phyloP scores from a whole-genome alignment of 306 rosid species.

The Hippophae tibetana region DNA sequence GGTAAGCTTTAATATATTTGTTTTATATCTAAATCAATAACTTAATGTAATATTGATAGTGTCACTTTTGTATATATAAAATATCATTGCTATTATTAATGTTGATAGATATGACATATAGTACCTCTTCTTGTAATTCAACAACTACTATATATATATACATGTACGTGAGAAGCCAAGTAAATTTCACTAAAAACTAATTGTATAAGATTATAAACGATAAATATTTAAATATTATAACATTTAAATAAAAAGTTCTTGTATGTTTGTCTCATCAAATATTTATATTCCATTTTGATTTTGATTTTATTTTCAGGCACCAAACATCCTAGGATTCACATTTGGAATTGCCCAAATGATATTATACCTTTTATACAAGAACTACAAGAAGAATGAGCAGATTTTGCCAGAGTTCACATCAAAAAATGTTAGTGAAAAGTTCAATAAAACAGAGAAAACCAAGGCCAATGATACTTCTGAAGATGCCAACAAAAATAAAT shows the following conservation, averaged over 20 bases:
- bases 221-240: no score
- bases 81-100: neutral
- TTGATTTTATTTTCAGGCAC: constrained; percentile 16
- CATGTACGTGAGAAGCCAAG: no score
- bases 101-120: no score
- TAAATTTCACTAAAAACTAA: no score
- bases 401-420: constrained; percentile 12
- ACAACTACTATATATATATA: no score
- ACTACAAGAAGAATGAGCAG: neutral
- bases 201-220: no score
- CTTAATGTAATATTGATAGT: neutral
- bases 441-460: no score
- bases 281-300: neutral
- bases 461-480: no score
- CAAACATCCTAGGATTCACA: constrained; percentile 29
- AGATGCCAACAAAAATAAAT: no score
- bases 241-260: rapidly evolving
- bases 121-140: no score
- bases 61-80: neutral
- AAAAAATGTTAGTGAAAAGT: no score
- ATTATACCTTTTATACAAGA: constrained; percentile 25
- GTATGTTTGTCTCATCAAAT: no score
- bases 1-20: constrained; percentile 7
- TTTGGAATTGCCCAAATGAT: constrained; percentile 38
- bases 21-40: neutral